A percentile compares a stretch with the other conserved stretches of the same genome.
Conservation (phyloP, 345 rosid species). For the Odontarrhena argentea region DNA sequence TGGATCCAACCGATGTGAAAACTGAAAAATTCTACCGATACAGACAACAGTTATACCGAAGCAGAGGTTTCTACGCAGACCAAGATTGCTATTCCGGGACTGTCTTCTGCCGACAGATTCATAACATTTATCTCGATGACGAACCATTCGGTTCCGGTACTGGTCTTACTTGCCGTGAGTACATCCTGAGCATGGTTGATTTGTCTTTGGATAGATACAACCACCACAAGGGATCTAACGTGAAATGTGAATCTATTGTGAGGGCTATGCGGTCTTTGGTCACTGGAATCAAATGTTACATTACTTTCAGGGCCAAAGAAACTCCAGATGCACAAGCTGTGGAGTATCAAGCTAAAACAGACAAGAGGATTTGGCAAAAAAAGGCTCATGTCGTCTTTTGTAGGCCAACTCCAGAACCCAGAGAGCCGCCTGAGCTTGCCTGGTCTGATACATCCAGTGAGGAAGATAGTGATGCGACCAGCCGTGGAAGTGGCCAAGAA, state of each 20-base stretch:
- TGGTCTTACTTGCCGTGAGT: neutral
- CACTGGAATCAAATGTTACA: neutral
- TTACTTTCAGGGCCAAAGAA: conserved; percentile 15
- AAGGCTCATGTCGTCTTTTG: conserved; percentile 11
- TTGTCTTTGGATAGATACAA: conserved; percentile 19
- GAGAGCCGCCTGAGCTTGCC: neutral
- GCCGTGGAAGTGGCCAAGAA: conserved; percentile 17
- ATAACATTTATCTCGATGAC: neutral
- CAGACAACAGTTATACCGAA: neutral
- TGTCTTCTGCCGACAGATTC: neutral
- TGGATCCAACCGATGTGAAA: conserved; percentile 22
- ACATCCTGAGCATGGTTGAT: conserved; percentile 2
- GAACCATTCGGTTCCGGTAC: neutral
- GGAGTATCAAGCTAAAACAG: conserved; percentile 21
- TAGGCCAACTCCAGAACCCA: conserved; percentile 16
- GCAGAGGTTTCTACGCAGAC: conserved; percentile 17
- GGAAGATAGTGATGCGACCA: conserved; percentile 1
- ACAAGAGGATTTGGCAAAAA: conserved; percentile 1
- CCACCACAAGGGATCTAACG: neutral
- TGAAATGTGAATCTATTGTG: neutral
- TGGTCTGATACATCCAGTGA: conserved; percentile 5
- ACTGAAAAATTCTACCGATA: conserved; percentile 17
- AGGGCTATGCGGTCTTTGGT: neutral
- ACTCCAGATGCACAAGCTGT: neutral
- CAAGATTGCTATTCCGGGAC: neutral